Evolutionary conservation across 768 basidiomycete genomes (phyloP).

Genomic region (Phlebiopsis gigantea): DNA sequence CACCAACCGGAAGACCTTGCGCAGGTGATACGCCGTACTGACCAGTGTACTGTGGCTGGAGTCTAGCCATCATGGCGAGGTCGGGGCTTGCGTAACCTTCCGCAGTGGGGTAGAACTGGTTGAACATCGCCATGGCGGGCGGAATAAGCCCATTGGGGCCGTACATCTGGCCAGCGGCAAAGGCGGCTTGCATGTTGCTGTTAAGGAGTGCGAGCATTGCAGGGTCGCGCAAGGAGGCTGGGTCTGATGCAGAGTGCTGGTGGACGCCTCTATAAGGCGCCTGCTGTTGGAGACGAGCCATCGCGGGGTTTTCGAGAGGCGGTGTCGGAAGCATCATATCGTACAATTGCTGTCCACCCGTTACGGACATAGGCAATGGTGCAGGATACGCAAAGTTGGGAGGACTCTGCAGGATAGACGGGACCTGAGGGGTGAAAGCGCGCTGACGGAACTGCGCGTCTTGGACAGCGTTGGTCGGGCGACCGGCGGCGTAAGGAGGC

Average conservation of each 20-base stretch:
- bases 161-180: slow-evolving; percentile 52
- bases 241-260: slow-evolving; percentile 82
- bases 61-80: slow-evolving; percentile 50
- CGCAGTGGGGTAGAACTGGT: slow-evolving; percentile 57
- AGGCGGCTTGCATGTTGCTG: slow-evolving; percentile 46
- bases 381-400: slow-evolving; percentile 37
- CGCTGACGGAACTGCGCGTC: slow-evolving; percentile 61
- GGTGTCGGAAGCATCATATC: slow-evolving; percentile 69
- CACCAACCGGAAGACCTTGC: slow-evolving; percentile 2
- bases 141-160: slow-evolving; percentile 40
- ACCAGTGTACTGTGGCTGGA: slow-evolving; percentile 50
- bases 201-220: slow-evolving; percentile 60
- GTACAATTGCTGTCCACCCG: slow-evolving; percentile 54
- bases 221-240: slow-evolving; percentile 69
- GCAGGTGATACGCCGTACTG: slow-evolving; percentile 37
- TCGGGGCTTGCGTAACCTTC: slow-evolving; percentile 53
- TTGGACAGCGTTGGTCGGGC: slow-evolving; percentile 45
- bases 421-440: slow-evolving; percentile 42
- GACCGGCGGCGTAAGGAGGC: slow-evolving; percentile 42
- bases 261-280: slow-evolving; percentile 68
- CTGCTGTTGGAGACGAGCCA: slow-evolving; percentile 75
- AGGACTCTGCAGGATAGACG: slow-evolving; percentile 43
- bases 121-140: slow-evolving; percentile 58
- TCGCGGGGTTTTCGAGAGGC: slow-evolving; percentile 53
- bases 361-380: slow-evolving; percentile 61